Evolutionary conservation across 2,329 filamentous ascomycete genomes (phyloP).

Genomic region (Fusarium algeriense): DNA sequence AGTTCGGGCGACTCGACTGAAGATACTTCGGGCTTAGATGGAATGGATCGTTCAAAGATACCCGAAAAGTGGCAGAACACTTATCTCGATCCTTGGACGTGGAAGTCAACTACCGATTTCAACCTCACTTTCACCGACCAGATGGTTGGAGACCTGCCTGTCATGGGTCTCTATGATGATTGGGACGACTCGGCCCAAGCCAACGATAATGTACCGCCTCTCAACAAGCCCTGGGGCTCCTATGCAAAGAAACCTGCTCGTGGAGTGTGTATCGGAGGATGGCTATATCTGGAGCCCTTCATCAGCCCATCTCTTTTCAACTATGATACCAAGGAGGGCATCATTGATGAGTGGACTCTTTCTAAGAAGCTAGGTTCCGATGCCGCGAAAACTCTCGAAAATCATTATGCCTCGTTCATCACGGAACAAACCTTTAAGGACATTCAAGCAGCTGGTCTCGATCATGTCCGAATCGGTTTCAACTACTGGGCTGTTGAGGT

Average conservation of each 20-base stretch:
- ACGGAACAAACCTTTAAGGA: conserved; percentile 85
- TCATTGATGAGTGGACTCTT: conserved; percentile 92
- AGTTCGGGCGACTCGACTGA: conserved; percentile 47
- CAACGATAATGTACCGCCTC: conserved; percentile 82
- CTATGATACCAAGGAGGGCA: conserved; percentile 69
- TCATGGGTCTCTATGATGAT: conserved; percentile 87
- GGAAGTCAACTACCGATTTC: conserved; percentile 91
- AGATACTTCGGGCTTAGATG: conserved; percentile 58
- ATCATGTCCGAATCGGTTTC: conserved; percentile 96
- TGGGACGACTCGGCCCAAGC: conserved; percentile 88
- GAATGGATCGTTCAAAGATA: conserved; percentile 67
- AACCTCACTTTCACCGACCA: conserved; percentile 93
- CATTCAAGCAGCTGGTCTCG: conserved; percentile 88
- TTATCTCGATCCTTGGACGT: conserved; percentile 88
- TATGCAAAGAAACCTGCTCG: conserved; percentile 85
- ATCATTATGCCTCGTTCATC: conserved; percentile 92
- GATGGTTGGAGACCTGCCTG: conserved; percentile 85
- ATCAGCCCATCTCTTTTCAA: conserved; percentile 94
- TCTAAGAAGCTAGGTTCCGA: conserved; percentile 75
- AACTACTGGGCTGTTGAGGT: conserved; percentile 94
- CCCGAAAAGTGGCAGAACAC: conserved; percentile 77
- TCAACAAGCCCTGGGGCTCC: conserved; percentile 79
- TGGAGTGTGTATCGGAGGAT: conserved; percentile 93
- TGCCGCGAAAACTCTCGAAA: conserved; percentile 79
- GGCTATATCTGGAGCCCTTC: conserved; percentile 93